Base-by-base conservation (phyloP, 1,139 yeast species). In the Sugiyamaella pinicola region DNA sequence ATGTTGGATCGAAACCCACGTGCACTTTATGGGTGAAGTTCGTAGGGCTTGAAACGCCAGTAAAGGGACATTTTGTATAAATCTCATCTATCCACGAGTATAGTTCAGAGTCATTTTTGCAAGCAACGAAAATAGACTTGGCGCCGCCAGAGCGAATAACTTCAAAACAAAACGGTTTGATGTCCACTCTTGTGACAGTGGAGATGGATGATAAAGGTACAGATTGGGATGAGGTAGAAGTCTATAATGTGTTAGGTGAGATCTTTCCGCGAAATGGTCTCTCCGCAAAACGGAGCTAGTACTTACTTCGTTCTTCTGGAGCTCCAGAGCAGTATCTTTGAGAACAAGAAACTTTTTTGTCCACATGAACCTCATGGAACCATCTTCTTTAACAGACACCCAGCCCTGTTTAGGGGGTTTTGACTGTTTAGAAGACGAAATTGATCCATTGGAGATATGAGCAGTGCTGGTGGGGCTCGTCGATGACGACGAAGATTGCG, bases 31-130 rank as follows among this genome's bases (percentile, higher is more conserved):
- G 79, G 34, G 76, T 72, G 63, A 74, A 75, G 60, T 74, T 74
- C 17, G 76, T 73, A 3, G 78, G 78, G 29, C 68, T 65, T 5
- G 79, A 75, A n/a, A 75, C 79, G 80, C 91, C 85, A 51, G 85
- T 79, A 58, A 85, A 74, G 1, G 97, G 96, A 63, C 96, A 87
- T 67, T 88, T 88, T 15, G 93, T 81, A 60, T 89, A 83, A 60
- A 91, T 87, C 13, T 89, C 86, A 69, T 93, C 97, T 58, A 91
- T 79, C 99, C 99, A 91, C 58, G 87, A 85, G 68, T 87, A 82
- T 60, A 88, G 78, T 58, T 91, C 98, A 56, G 83, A 80, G 64
- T 88, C 89, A 28, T 85, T 76, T 68, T 88, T 90, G 59, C 93
- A 80, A 1, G 91, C 81, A 44, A 91, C 82, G 61, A 82, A 82